Percentiles rank a stretch among this genome's conserved stretches.
Evolutionary conservation across 202 grass and related monocot genomes (phyloP).

Genomic region (Sporobolus alterniflorus): DNA sequence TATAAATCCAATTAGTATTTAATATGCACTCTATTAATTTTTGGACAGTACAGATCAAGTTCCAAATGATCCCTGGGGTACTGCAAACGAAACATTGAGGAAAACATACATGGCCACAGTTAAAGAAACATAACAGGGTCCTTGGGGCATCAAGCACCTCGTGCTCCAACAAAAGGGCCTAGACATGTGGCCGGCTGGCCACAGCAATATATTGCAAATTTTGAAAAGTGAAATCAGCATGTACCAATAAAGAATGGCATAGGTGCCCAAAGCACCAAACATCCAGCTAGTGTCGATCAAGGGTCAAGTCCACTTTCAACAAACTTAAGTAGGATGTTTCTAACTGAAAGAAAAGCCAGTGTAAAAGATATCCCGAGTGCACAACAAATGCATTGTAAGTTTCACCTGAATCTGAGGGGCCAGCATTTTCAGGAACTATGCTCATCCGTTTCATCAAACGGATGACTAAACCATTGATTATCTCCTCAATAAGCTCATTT

Average conservation of each 20-base stretch:
- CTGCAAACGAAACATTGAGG: slow-evolving; percentile 25
- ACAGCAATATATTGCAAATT: slow-evolving; percentile 4
- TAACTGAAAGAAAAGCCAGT: neutral
- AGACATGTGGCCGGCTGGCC: neutral
- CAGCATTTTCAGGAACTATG: slow-evolving; percentile 48
- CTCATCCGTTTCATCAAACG: slow-evolving; percentile 95
- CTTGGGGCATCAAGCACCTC: too few species aligned
- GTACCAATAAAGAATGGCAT: slow-evolving; percentile 15
- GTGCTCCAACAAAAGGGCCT: neutral
- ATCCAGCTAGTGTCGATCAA: neutral
- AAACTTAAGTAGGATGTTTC: slow-evolving; percentile 5
- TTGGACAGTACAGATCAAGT: neutral
- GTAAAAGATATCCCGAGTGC: neutral
- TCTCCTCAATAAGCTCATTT: slow-evolving; percentile 70
- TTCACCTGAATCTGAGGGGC: slow-evolving; percentile 51
- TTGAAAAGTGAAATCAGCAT: slow-evolving; percentile 17
- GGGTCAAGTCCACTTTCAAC: neutral
- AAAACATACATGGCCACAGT: neutral
- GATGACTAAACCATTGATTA: slow-evolving; percentile 69
- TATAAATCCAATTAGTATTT: neutral
- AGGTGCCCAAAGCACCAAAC: neutral
- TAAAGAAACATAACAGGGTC: too few species aligned
- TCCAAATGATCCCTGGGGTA: neutral
- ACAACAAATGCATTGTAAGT: slow-evolving; percentile 17
- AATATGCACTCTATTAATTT: slow-evolving; percentile 1